These are phyloP conservation scores for Debaryomyces sp. DNA, from an alignment of 1,139 yeast genomes.

Conservation along the genomic window DNA sequence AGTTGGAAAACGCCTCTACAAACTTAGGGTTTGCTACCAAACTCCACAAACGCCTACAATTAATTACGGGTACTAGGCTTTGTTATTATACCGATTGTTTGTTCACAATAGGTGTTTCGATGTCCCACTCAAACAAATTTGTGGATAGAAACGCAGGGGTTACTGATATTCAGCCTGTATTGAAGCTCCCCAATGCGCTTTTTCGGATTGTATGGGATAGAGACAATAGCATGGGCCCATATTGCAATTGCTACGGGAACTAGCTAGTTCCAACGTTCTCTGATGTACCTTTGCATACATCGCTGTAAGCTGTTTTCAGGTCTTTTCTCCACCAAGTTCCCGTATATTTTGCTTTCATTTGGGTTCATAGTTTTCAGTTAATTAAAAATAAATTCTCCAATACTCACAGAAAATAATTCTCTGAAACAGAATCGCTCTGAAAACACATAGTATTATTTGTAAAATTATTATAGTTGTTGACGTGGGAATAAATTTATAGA, in stretches of 20 bases:
- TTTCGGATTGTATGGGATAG: background rate
- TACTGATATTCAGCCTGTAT: background rate
- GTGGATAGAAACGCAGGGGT: background rate
- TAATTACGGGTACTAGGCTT: background rate
- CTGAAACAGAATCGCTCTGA: slow-evolving; percentile 1
- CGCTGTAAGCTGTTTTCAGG: background rate
- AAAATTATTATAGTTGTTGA: background rate
- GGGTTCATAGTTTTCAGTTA: background rate
- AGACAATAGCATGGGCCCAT: background rate
- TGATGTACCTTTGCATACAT: background rate
- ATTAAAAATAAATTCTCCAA: slow-evolving; percentile 4
- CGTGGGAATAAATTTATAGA: background rate
- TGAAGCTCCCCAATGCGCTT: background rate
- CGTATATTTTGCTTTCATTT: background rate
- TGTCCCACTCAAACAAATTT: background rate
- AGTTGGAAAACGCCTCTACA: background rate
- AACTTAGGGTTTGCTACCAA: background rate
- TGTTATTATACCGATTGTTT: background rate
- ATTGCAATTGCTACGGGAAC: background rate
- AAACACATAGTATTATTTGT: background rate
- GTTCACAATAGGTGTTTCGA: background rate
- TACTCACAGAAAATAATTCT: slow-evolving; percentile 5
- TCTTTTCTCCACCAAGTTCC: background rate
- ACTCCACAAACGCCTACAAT: background rate
- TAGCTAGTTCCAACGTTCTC: background rate